Evolutionary conservation across 163 green algal genomes (phyloP), one percentile per base, ranked within the genome.

Genomic region (Chlamydomonas reinhardtii): DNA sequence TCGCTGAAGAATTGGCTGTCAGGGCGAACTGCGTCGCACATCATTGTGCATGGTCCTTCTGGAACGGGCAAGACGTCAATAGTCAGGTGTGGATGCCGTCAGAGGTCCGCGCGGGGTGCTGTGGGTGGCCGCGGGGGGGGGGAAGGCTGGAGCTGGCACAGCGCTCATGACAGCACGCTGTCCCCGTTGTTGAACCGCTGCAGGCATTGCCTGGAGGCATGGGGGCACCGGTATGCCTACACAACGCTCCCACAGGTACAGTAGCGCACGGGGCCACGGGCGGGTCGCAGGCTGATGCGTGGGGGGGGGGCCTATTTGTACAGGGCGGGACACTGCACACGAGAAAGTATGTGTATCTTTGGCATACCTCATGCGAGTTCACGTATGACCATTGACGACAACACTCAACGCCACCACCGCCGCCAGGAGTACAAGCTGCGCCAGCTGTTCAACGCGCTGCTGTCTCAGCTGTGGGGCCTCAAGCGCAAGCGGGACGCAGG

Each of bases 341-440:
- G n/a, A n/a, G n/a, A n/a, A n/a, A n/a, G n/a, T n/a, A n/a, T n/a
- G n/a, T n/a, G n/a, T n/a, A n/a, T n/a, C n/a, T n/a, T n/a, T n/a
- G n/a, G n/a, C n/a, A n/a, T n/a, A n/a, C n/a, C n/a, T n/a, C n/a
- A n/a, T n/a, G n/a, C n/a, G n/a, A n/a, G n/a, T n/a, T n/a, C n/a
- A n/a, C n/a, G n/a, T n/a, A n/a, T n/a, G n/a, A n/a, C n/a, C n/a
- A n/a, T n/a, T n/a, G n/a, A n/a, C n/a, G n/a, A n/a, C n/a, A n/a
- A n/a, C n/a, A n/a, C n/a, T n/a, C n/a, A n/a, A n/a, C n/a, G n/a
- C n/a, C n/a, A n/a, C n/a, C n/a, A n/a, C n/a, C n/a, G n/a, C 20
- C 37, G 16, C 71, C 66, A 85, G 68, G 79, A 85, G 69, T 85
- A 85, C 66, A 85, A 85, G 79, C 70, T 85, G 79, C 79, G 79